These are phyloP conservation scores for Alternaria longipes DNA, from an alignment of 2,329 filamentous ascomycete species.

Conservation along the genomic window DNA sequence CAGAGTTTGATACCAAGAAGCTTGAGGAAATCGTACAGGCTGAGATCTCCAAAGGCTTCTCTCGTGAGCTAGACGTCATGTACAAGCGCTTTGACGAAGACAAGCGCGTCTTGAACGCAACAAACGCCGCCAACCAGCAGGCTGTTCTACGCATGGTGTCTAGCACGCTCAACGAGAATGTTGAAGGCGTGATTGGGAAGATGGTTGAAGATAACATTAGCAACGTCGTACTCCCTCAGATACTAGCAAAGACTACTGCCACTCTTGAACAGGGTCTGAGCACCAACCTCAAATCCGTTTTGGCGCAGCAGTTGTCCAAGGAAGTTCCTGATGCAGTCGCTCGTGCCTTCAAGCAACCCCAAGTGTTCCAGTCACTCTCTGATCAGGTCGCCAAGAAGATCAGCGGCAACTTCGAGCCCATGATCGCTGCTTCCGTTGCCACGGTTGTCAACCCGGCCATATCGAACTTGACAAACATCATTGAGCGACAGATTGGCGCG, in stretches of 20 bases:
- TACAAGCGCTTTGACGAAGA: slow-evolving; percentile 75
- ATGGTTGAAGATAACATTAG: slow-evolving; percentile 82
- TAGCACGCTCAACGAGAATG: slow-evolving; percentile 73
- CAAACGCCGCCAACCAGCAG: slow-evolving; percentile 72
- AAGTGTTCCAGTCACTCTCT: slow-evolving; percentile 75
- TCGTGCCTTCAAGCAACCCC: slow-evolving; percentile 75
- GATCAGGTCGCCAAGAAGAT: slow-evolving; percentile 76
- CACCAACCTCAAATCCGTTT: slow-evolving; percentile 70
- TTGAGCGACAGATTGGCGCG: slow-evolving; percentile 68
- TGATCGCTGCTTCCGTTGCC: slow-evolving; percentile 65
- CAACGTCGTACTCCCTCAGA: slow-evolving; percentile 75
- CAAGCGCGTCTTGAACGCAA: slow-evolving; percentile 69
- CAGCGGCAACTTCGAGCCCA: slow-evolving; percentile 71
- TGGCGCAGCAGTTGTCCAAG: slow-evolving; percentile 73
- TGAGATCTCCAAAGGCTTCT: slow-evolving; percentile 58
- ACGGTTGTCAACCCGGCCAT: slow-evolving; percentile 70
- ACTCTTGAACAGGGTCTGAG: slow-evolving; percentile 77
- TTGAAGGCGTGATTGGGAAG: slow-evolving; percentile 77
- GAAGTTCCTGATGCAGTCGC: slow-evolving; percentile 76
- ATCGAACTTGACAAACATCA: slow-evolving; percentile 72
- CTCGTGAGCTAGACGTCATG: slow-evolving; percentile 63
- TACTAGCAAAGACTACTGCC: slow-evolving; percentile 73
- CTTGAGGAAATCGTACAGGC: slow-evolving; percentile 58
- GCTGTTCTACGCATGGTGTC: slow-evolving; percentile 74
- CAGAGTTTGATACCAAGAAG: slow-evolving; percentile 62